Evolutionary conservation across 371 early-diverging fungal genomes (phyloP).

Genomic region (Batrachochytrium dendrobatidis): DNA sequence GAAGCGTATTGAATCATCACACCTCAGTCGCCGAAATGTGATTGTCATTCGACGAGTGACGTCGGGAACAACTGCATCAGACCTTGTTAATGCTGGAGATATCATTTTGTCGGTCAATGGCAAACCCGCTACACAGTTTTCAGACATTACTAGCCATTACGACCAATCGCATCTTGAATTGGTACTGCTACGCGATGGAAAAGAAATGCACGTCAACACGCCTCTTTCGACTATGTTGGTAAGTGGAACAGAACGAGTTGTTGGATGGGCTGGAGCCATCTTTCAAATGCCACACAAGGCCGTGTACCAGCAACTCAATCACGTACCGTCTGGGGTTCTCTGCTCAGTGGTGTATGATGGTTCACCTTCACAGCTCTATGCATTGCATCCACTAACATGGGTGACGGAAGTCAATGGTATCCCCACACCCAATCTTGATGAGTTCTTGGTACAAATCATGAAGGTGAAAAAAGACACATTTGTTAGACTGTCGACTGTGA

Average conservation of each 20-base stretch:
- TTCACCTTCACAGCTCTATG: slow-evolving; percentile 32
- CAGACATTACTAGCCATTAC: slow-evolving; percentile 14
- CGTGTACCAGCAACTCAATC: slow-evolving; percentile 68
- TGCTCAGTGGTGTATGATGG: slow-evolving; percentile 35
- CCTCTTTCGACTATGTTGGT: slow-evolving; percentile 37
- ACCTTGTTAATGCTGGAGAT: slow-evolving; percentile 26
- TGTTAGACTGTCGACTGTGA: slow-evolving; percentile 70
- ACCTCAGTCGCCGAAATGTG: slow-evolving; percentile 29
- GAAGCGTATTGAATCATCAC: slow-evolving; percentile 26
- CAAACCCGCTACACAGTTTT: slow-evolving; percentile 18
- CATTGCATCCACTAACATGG: slow-evolving; percentile 27
- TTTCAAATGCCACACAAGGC: slow-evolving; percentile 70
- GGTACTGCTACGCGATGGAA: slow-evolving; percentile 51
- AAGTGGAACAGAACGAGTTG: slow-evolving; percentile 45
- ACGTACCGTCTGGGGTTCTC: slow-evolving; percentile 47
- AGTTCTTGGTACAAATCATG: slow-evolving; percentile 43
- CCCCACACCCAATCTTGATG: slow-evolving; percentile 20
- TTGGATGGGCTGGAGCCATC: slow-evolving; percentile 79
- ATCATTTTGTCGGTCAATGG: slow-evolving; percentile 29
- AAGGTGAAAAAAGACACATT: slow-evolving; percentile 55
- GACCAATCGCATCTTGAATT: slow-evolving; percentile 14
- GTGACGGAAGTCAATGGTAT: slow-evolving; percentile 45
- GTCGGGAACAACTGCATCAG: slow-evolving; percentile 17
- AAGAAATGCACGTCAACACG: slow-evolving; percentile 39
- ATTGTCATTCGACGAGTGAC: slow-evolving; percentile 27